Evolutionary conservation across 495 filamentous ascomycete species (phyloP), one percentile per base, ranked within the genome.

Genomic region (Xylaria sp.): DNA sequence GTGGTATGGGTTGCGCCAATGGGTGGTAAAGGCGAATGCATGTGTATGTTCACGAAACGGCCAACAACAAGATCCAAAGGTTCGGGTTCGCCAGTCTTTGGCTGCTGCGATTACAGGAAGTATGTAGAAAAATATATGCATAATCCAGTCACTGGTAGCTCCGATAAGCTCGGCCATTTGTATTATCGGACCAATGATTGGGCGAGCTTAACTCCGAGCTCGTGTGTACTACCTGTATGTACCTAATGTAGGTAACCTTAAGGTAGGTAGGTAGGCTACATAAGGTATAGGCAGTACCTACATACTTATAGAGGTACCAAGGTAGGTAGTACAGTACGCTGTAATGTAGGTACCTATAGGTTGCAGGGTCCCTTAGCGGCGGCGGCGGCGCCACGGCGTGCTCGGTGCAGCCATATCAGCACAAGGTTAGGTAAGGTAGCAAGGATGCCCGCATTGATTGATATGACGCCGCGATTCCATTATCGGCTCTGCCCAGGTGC

Each of bases 141-240:
- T 43, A 59, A 12, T 37, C 19, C 33, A 59, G 57, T 37, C 31
- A 1, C 19, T 43, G 21, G 37, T 66, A 70, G 61, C 44, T 53
- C 68, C 57, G 68, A 70, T 70, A 70, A 55, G 59, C 58, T 62
- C 58, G 68, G 68, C 21, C 55, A 33, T 41, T 37, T 62, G 19
- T 29, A 33, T 31, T 41, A 46, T 35, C 55, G 44, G 48, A 31
- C 15, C 50, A 21, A 37, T 66, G 48, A 53, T 70, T 61, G 31
- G 57, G 57, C 21, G 59, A 29, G 19, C 40, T 61, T 66, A 71
- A 67, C 61, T 52, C 63, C 69, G 69, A 67, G 53, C 53, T 48
- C 35, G 21, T 44, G n/a, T n/a, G n/a, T n/a, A n/a, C n/a, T n/a
- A n/a, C n/a, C n/a, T n/a, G n/a, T n/a, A n/a, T n/a, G n/a, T n/a